Base-by-base conservation (phyloP, 441 rosid species). In the Erysimum cheiri region DNA sequence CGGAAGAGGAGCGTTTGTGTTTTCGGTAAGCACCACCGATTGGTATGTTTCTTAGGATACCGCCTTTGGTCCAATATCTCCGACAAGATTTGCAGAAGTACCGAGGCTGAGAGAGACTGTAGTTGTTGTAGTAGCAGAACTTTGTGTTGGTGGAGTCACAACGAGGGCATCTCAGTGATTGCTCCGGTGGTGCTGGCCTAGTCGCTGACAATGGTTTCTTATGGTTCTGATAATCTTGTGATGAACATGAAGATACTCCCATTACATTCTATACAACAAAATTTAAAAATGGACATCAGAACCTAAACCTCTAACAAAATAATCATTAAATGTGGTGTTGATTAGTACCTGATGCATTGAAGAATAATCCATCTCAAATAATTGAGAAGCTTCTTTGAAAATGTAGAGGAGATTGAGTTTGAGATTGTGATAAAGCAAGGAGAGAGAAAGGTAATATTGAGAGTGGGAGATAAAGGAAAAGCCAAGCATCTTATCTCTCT, bases 91-190 rank as follows among this genome's bases (percentile, higher is more conserved):
- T 92, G 86, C 98, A 92, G 48, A 92, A 92, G 86, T 90, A 90
- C 37, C 98, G 81, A 39, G 98, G 98, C 78, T 92, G 98, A 47
- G 92, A 74, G 56, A 90, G 96, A 73, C 96, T 92, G 82, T 92
- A 92, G 78, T 92, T 92, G 85, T 92, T 92, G 95, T 92, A 90
- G 88, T 92, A 92, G 55, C 98, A 92, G 71, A 92, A 92, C 75
- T 92, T 92, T 72, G 98, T 92, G 85, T 92, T 90, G 37, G 87
- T 73, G 36, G 98, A 92, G 61, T 92, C 97, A 68, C 98, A 92
- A 40, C 98, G 82, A 49, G 98, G 98, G 58, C 93, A 88, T 54
- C 88, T 84, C 3, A 87, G 81, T 29, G 97, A 83, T 69, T 85
- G 85, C 53, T 93, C 96, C 29, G 79, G 75, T 37, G 90, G 93